Evolutionary conservation across 371 early-diverging fungal species (phyloP), one percentile per base, ranked within the genome.

Genomic region (Capillidium rhysosporum): DNA sequence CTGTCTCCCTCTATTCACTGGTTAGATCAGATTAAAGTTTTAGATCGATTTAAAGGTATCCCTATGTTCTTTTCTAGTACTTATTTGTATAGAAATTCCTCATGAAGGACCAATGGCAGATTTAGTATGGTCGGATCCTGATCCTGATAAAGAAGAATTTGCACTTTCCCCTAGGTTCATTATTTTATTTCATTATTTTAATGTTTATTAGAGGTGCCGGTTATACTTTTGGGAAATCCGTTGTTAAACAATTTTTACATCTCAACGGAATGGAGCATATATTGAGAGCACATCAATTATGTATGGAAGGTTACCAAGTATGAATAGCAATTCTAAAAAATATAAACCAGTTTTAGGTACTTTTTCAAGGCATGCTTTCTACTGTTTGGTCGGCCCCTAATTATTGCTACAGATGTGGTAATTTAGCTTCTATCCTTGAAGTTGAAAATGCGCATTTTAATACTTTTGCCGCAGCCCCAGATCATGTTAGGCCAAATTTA

Each of bases 51-150:
- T 61, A 70, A 82, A 70, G 91, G 88, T 84, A 65, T 23, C 43
- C 51, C 46, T 53, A 16, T 53, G 12, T 45, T 29, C n/a, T 23
- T 55, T 43, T 55, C 47, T 26, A 38, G 20, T 47, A 24, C 39
- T 10, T 20, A 39, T 21, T 14, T 61, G 18, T 51, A 44, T 68
- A 79, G 95, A 98, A 65, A 85, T 95, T 38, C 96, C 98, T 2
- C 92, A 93, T 63, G 91, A 92, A 65, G 98, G 98, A n/a, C 81
- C 89, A 2, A 95, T 98, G 87, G 92, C 94, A 28, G 98, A 98
- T 66, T 66, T 98, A 18, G 86, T 96, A n/a, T 98, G 98, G 98
- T 89, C 91, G 12, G 98, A 98, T 72, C 98, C 98, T 3, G 78
- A 80, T 59, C 73, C 76, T 16, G 86, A 81, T 60, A 74, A 80